A percentile compares a stretch with the other conserved stretches of the same genome.
Conservation (phyloP, 441 rosid species). For the Flueggea neowawraea region DNA sequence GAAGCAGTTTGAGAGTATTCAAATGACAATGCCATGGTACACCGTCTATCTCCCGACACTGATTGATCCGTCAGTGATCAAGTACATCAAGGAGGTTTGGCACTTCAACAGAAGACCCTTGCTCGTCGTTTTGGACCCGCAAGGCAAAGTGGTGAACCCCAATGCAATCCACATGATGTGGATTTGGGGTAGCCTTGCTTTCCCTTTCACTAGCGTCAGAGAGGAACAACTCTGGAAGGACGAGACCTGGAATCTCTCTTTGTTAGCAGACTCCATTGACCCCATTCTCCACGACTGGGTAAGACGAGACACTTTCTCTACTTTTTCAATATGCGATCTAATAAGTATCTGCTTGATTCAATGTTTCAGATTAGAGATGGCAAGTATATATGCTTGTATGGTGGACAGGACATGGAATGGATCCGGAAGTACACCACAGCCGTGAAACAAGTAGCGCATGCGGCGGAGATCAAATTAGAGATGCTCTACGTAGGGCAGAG, state of each 20-base stretch:
- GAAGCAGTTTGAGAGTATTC: slow-evolving; percentile 48
- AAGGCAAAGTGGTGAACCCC: slow-evolving; percentile 68
- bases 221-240: slow-evolving; percentile 73
- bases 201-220: slow-evolving; percentile 65
- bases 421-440: slow-evolving; percentile 45
- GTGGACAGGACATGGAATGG: slow-evolving; percentile 85
- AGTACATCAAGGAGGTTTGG: slow-evolving; percentile 65
- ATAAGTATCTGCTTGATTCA: background rate
- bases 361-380: slow-evolving; percentile 46
- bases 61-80: slow-evolving; percentile 51
- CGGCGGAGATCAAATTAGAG: slow-evolving; percentile 40
- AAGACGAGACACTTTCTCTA: slow-evolving; percentile 6
- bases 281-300: slow-evolving; percentile 49
- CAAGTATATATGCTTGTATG: slow-evolving; percentile 66
- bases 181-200: slow-evolving; percentile 78
- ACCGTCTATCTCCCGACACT: slow-evolving; percentile 54
- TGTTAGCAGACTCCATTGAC: slow-evolving; percentile 55
- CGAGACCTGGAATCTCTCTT: slow-evolving; percentile 57
- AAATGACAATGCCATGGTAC: slow-evolving; percentile 66
- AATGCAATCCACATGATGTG: slow-evolving; percentile 92
- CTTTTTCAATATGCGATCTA: no score
- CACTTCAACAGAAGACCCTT: slow-evolving; percentile 70
- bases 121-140: slow-evolving; percentile 76
- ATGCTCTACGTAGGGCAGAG: slow-evolving; percentile 84
- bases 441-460: slow-evolving; percentile 37